Base-by-base conservation (phyloP, 768 basidiomycete genomes). In the Holtermannia corniformis region DNA sequence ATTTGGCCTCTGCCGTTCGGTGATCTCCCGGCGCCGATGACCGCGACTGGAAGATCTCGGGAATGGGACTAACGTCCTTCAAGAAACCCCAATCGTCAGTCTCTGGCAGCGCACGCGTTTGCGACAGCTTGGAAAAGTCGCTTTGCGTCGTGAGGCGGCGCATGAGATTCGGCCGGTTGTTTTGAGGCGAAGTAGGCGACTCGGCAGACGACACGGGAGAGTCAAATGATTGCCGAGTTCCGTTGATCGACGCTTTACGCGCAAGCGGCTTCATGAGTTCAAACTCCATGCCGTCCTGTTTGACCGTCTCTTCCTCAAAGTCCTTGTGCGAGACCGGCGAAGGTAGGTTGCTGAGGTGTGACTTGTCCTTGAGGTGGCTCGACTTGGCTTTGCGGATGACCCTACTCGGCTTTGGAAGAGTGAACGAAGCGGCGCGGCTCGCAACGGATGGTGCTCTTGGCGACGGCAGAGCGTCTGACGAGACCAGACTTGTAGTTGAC, bases 11-110 rank as follows among this genome's bases (percentile, higher is more conserved):
- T 14, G 52, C 54, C 5, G 48, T 51, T 7, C 67, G 55, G 41
- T 64, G 61, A 43, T 63, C 62, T 37, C 47, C 60, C 1, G 59
- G 52, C 5, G 58, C 54, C 5, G 58, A 44, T 24, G 28, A 43
- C 24, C 59, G 49, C 2, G 51, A 51, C 27, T 50, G 44, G 49
- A 67, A 68, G 13, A 67, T 65, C 52, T 65, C 61, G 16, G 69
- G 69, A 19, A 59, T 60, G 5, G 63, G 64, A 41, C 60, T 63
- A 25, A 51, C 44, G 21, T 62, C 62, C 44, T 62, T 64, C 20
- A 67, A 26, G 45, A 68, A 71, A 1, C 69, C 69, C 63, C 67
- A 71, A 41, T 67, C 65, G 42, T 71, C 67, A 24, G 66, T 68
- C 49, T 68, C 63, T 1, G 59, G 52, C 42, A 67, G 49, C n/a